Evolutionary conservation across 2,329 filamentous ascomycete species (phyloP).

Genomic region (Bipolaris cookei): DNA sequence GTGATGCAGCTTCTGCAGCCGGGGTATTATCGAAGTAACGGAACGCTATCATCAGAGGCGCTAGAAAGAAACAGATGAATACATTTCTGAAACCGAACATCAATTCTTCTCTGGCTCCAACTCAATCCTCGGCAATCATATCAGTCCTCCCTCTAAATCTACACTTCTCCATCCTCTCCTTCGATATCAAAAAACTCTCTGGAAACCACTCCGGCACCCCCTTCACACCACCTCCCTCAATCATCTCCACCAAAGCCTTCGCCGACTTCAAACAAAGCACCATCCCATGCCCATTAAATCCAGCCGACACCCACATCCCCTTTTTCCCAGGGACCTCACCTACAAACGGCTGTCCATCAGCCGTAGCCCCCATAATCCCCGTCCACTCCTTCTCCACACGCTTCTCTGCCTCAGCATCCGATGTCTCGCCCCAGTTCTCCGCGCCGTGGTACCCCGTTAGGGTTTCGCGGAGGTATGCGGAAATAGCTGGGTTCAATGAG

Average conservation of each 20-base stretch:
- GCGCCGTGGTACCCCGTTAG: slow-evolving; percentile 60
- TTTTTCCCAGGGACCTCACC: slow-evolving; percentile 51
- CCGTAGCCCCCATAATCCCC: slow-evolving; percentile 60
- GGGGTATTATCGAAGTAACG: too few relatives aligned
- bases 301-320: slow-evolving; percentile 62
- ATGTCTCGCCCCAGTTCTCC: slow-evolving; percentile 46
- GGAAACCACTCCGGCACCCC: slow-evolving; percentile 61
- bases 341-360: slow-evolving; percentile 59
- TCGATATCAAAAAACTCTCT: slow-evolving; percentile 55
- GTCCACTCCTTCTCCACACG: slow-evolving; percentile 54
- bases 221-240: slow-evolving; percentile 46
- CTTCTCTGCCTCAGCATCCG: slow-evolving; percentile 20
- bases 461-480: slow-evolving; percentile 54
- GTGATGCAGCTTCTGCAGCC: background rate
- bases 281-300: slow-evolving; percentile 72
- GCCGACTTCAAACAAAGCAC: slow-evolving; percentile 67
- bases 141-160: background rate
- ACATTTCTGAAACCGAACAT: background rate
- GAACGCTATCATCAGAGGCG: too few relatives aligned
- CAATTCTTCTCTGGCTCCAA: too few relatives aligned
- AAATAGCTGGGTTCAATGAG: slow-evolving; percentile 58
- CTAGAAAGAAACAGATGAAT: too few relatives aligned
- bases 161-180: slow-evolving; percentile 45
- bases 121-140: background rate
- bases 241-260: slow-evolving; percentile 63